A percentile compares a stretch with the other conserved stretches of the same genome.
Conservation (phyloP, 805 yeast genomes). For the Yarrowia deformans region DNA sequence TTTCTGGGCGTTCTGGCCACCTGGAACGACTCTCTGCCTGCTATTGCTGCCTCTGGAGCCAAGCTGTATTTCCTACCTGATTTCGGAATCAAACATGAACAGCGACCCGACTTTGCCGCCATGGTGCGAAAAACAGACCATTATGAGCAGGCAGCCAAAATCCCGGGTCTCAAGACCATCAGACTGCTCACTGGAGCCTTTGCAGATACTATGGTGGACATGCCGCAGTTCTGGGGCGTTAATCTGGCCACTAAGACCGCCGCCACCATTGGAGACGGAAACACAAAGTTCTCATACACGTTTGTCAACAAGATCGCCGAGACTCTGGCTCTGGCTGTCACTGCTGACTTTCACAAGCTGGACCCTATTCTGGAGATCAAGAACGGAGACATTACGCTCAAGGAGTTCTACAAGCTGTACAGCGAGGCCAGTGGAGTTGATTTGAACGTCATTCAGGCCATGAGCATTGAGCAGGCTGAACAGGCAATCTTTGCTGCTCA, state of each 20-base stretch:
- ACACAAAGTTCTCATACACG: slow-evolving; percentile 15
- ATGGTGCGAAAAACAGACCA: slow-evolving; percentile 31
- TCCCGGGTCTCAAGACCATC: slow-evolving; percentile 15
- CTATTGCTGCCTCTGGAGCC: slow-evolving; percentile 17
- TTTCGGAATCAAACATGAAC: slow-evolving; percentile 21
- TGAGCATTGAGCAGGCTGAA: slow-evolving; percentile 21
- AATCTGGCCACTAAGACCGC: slow-evolving; percentile 10
- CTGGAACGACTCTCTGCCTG: slow-evolving; percentile 19
- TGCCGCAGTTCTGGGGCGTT: slow-evolving; percentile 31
- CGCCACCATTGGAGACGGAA: slow-evolving; percentile 4
- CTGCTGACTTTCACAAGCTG: neutral
- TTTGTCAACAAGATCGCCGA: slow-evolving; percentile 25
- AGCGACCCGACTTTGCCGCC: slow-evolving; percentile 27
- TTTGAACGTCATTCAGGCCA: slow-evolving; percentile 1
- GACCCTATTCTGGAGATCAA: slow-evolving; percentile 27
- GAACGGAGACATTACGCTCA: slow-evolving; percentile 26
- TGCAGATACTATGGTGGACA: slow-evolving; percentile 10
- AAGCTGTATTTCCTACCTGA: slow-evolving; percentile 21
- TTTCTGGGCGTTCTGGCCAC: slow-evolving; percentile 18
- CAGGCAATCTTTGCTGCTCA: neutral
- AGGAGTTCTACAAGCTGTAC: slow-evolving; percentile 16
- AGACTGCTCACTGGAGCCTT: slow-evolving; percentile 31
- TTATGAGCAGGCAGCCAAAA: slow-evolving; percentile 12
- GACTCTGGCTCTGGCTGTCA: slow-evolving; percentile 4
- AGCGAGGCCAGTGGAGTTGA: slow-evolving; percentile 11